These are phyloP conservation scores for Didymosphaeria variabile DNA, from an alignment of 2,329 filamentous ascomycete genomes.

Conservation along the genomic window DNA sequence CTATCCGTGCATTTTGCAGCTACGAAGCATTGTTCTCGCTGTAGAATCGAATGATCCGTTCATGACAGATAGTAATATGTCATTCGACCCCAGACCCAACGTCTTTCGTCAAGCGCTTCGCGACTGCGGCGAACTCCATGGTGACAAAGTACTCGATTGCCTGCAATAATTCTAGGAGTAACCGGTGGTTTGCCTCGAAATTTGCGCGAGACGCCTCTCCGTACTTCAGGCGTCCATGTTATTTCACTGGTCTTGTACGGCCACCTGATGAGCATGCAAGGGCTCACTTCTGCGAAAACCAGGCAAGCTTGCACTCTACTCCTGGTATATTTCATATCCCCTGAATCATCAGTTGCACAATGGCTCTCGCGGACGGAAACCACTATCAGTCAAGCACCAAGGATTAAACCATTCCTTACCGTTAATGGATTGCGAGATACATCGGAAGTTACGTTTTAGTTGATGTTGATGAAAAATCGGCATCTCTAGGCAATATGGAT, in stretches of 20 bases:
- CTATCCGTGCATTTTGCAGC: too few relatives aligned
- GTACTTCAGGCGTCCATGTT: background rate
- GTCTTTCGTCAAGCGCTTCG: constrained; percentile 11
- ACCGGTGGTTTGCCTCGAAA: background rate
- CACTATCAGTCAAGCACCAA: background rate
- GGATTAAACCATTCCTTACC: background rate
- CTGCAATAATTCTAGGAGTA: background rate
- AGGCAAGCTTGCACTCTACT: background rate
- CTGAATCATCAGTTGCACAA: background rate
- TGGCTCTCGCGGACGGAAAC: background rate
- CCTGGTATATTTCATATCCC: background rate
- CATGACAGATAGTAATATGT: too few relatives aligned
- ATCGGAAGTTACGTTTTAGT: background rate
- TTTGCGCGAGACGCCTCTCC: constrained; percentile 5
- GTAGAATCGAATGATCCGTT: too few relatives aligned
- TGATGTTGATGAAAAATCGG: too few relatives aligned
- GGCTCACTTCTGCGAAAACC: background rate
- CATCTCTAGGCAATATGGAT: background rate
- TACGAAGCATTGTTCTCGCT: too few relatives aligned
- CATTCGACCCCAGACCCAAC: background rate
- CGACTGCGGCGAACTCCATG: background rate
- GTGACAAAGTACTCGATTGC: constrained; percentile 4
- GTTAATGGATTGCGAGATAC: background rate
- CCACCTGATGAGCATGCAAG: constrained; percentile 10
- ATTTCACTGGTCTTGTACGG: constrained; percentile 10